These are phyloP conservation scores for Hortiboletus campestris DNA, from an alignment of 768 basidiomycete species.

Conservation along the genomic window DNA sequence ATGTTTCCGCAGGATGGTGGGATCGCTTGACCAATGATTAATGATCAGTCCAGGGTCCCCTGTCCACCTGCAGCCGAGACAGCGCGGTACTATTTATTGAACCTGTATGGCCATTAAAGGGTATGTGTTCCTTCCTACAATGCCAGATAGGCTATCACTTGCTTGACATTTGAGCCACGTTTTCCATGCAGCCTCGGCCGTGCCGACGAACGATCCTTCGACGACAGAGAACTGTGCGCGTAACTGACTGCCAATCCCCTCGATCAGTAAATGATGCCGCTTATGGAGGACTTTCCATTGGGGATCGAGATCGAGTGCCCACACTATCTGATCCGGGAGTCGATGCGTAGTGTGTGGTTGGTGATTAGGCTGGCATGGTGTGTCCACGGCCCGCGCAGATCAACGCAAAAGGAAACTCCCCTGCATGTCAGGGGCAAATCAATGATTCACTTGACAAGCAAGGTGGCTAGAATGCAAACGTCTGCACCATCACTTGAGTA, in stretches of 20 bases:
- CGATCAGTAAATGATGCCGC: slow-evolving; percentile 2
- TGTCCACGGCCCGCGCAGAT: neutral
- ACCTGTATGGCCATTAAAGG: neutral
- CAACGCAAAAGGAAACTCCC: no score
- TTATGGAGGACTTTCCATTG: neutral
- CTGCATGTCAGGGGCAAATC: neutral
- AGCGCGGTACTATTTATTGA: neutral
- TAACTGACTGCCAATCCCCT: no score
- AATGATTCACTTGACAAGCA: neutral
- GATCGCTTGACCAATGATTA: neutral
- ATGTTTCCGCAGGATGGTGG: neutral
- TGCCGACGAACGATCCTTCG: neutral
- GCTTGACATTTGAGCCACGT: neutral
- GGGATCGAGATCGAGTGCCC: neutral
- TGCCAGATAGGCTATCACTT: neutral
- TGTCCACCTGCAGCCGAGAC: no score
- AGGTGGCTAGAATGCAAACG: neutral
- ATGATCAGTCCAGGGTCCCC: neutral
- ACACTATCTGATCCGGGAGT: no score
- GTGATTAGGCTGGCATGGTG: neutral
- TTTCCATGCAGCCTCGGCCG: neutral
- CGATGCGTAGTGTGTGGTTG: no score
- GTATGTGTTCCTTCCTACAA: neutral
- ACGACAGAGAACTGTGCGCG: neutral
- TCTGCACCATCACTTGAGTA: neutral